Evolutionary conservation across 2,329 filamentous ascomycete species (phyloP).

Genomic region (Didymella pomorum): DNA sequence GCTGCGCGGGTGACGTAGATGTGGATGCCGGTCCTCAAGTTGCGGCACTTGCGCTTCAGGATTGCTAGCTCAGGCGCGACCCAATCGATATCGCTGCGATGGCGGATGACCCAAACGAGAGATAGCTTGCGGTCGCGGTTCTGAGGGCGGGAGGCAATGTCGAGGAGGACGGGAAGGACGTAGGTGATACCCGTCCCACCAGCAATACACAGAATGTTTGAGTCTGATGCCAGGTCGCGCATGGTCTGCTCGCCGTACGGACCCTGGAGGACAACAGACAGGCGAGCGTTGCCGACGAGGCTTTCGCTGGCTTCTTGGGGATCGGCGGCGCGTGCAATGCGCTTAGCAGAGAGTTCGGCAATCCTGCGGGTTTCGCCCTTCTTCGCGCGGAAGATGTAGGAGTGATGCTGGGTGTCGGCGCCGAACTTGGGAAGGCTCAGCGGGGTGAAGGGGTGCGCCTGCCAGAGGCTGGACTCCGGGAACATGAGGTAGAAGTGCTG

Average conservation of each 20-base stretch:
- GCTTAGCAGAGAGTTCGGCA: slow-evolving; percentile 41
- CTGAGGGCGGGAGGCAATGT: slow-evolving; percentile 37
- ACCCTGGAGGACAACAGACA: slow-evolving; percentile 46
- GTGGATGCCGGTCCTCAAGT: slow-evolving; percentile 39
- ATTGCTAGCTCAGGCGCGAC: slow-evolving; percentile 45
- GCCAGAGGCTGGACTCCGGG: slow-evolving; percentile 71
- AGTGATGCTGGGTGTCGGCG: slow-evolving; percentile 38
- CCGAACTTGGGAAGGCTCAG: slow-evolving; percentile 38
- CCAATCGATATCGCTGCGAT: slow-evolving; percentile 46
- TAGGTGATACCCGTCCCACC: slow-evolving; percentile 51
- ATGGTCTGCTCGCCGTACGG: slow-evolving; percentile 47
- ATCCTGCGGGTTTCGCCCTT: slow-evolving; percentile 47
- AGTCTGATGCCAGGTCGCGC: slow-evolving; percentile 29
- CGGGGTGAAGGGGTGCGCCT: slow-evolving; percentile 72
- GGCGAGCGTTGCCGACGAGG: slow-evolving; percentile 35
- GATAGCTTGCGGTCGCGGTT: slow-evolving; percentile 38
- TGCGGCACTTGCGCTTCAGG: slow-evolving; percentile 38
- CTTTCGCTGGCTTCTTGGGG: slow-evolving; percentile 34
- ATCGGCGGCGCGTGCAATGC: slow-evolving; percentile 29
- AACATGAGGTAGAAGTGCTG: slow-evolving; percentile 79
- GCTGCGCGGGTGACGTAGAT: slow-evolving; percentile 46
- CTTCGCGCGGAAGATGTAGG: slow-evolving; percentile 48
- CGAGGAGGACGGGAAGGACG: slow-evolving; percentile 47
- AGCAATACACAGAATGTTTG: slow-evolving; percentile 48
- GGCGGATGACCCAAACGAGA: slow-evolving; percentile 48